Evolutionary conservation across 176 grass and related monocot species (phyloP).

Genomic region (Carex cristatella): DNA sequence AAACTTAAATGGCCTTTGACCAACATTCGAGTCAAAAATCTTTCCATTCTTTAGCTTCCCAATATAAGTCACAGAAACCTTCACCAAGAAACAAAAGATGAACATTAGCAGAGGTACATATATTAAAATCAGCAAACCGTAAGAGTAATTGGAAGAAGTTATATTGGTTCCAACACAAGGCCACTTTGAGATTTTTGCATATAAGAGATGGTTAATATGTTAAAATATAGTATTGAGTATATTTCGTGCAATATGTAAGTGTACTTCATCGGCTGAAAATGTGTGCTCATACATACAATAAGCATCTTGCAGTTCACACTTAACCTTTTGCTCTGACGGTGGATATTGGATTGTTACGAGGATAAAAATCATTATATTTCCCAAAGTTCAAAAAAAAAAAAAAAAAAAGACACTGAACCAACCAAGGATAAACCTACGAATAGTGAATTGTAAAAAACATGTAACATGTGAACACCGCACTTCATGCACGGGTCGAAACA

Average conservation of each 20-base stretch:
- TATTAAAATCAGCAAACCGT: background rate
- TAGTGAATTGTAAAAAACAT: no score
- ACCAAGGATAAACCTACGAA: background rate
- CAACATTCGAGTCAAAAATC: conserved; percentile 74
- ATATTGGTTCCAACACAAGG: background rate
- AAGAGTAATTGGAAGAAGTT: background rate
- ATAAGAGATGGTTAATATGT: background rate
- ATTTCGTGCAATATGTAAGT: background rate
- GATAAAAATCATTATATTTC: no score
- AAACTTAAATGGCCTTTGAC: conserved; percentile 63
- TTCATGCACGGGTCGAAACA: no score
- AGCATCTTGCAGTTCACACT: background rate
- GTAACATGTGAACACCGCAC: no score
- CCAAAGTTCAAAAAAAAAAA: background rate
- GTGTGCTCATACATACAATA: background rate
- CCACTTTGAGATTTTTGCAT: background rate
- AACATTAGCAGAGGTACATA: background rate
- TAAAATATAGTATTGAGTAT: background rate
- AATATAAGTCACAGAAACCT: conserved; percentile 84
- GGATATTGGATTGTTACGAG: no score
- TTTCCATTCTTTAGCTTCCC: conserved; percentile 88
- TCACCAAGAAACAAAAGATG: background rate
- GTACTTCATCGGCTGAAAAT: background rate
- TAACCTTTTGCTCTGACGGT: background rate
- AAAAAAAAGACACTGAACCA: background rate